Percentiles rank a stretch among this genome's conserved stretches.
Conservation (phyloP, 352 stramenopile species). For the Elongisporangium prolatum region DNA sequence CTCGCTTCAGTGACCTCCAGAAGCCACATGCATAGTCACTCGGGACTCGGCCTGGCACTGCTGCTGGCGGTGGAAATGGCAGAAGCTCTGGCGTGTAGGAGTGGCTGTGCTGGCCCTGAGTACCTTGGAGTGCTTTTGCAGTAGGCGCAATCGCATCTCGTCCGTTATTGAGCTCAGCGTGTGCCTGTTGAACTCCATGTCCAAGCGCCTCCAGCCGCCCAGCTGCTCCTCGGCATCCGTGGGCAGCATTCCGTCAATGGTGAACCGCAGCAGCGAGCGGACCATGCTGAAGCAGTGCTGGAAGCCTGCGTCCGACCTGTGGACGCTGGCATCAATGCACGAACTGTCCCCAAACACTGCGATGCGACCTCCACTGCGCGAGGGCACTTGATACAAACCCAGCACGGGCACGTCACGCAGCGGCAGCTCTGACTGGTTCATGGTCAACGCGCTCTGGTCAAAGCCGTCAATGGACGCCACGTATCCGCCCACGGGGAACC, state of each 20-base stretch:
- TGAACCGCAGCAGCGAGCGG: conserved; percentile 48
- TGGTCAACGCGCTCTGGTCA: conserved; percentile 40
- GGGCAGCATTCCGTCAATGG: conserved; percentile 37
- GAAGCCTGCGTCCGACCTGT: conserved; percentile 29
- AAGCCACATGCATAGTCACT: conserved; percentile 25
- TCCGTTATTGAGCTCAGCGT: conserved; percentile 5
- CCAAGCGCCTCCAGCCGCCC: conserved; percentile 19
- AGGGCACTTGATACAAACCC: conserved; percentile 64
- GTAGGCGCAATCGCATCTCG: conserved; percentile 10
- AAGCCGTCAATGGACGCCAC: conserved; percentile 49
- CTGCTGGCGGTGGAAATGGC: conserved; percentile 56
- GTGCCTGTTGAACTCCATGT: conserved; percentile 28
- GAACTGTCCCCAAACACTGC: conserved; percentile 73
- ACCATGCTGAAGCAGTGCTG: conserved; percentile 63
- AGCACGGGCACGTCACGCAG: conserved; percentile 42
- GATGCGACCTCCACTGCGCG: conserved; percentile 54
- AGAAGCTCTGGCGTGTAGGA: conserved; percentile 47
- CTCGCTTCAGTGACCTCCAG: conserved; percentile 18
- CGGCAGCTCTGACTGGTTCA: conserved; percentile 42
- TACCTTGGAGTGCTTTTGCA: conserved; percentile 63
- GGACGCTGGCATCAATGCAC: conserved; percentile 62
- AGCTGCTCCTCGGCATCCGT: not conserved
- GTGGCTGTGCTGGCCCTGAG: conserved; percentile 32
- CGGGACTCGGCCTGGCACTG: conserved; percentile 38
- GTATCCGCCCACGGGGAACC: conserved; percentile 63